phyloP scores from a whole-genome alignment of 2,329 filamentous ascomycete genomes.

The Falciphora oryzae region DNA sequence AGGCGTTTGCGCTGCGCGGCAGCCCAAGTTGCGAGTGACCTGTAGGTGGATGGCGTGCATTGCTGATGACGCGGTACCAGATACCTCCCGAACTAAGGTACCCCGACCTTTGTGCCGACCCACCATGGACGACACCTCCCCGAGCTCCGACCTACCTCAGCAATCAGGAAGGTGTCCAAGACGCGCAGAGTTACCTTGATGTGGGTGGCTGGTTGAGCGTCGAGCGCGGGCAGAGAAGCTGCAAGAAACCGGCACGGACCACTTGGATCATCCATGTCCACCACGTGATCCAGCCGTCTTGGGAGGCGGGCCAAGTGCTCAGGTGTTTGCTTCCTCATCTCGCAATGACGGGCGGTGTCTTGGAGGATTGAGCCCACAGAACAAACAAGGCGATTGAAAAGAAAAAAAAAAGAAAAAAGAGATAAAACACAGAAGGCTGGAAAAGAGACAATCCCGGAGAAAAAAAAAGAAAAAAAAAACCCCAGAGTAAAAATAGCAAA shows the following conservation, averaged over 20 bases:
- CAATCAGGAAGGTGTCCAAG: not conserved
- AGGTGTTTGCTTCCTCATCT: not conserved
- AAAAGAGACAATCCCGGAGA: not conserved
- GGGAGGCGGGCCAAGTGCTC: too few relatives aligned
- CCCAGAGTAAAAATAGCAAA: not conserved
- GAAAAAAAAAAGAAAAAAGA: not conserved
- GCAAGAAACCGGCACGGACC: not conserved
- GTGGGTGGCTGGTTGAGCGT: not conserved
- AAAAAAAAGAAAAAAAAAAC: not conserved
- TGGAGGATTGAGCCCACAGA: not conserved
- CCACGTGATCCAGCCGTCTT: not conserved
- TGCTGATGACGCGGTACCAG: conserved; percentile 6
- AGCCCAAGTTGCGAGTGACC: conserved; percentile 7
- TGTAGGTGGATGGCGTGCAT: not conserved
- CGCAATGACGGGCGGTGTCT: not conserved
- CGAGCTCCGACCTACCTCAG: not conserved
- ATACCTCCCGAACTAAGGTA: not conserved
- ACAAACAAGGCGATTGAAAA: not conserved
- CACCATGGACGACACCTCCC: too few relatives aligned
- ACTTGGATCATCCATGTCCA: not conserved
- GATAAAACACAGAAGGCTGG: not conserved
- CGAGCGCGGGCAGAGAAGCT: not conserved
- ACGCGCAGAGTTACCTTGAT: not conserved
- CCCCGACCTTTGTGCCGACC: not conserved
- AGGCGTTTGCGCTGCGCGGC: not conserved